Evolutionary conservation across 306 rosid species (phyloP).

Genomic region (Castanea crenata): DNA sequence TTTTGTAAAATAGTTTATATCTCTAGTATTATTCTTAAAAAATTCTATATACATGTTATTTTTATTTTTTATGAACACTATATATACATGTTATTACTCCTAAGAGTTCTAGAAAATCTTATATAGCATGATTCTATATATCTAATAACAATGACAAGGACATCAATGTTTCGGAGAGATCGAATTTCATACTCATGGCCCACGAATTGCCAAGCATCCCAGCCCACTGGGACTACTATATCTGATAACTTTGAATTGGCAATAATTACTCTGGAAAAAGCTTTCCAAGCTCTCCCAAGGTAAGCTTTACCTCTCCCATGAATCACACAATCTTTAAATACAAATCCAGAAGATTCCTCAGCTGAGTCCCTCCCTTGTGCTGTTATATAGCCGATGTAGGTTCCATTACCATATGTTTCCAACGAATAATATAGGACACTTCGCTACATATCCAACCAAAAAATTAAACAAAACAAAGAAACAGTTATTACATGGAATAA

Average conservation of each 20-base stretch:
- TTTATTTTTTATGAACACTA: too few species aligned
- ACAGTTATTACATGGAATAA: too few species aligned
- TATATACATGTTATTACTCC: too few species aligned
- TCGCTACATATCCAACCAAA: slow-evolving; percentile 3
- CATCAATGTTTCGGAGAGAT: too few species aligned
- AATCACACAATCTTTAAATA: slow-evolving; percentile 35
- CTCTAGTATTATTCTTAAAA: too few species aligned
- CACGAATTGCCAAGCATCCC: slow-evolving; percentile 16
- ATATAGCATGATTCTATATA: too few species aligned
- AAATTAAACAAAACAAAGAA: background rate
- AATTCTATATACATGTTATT: too few species aligned
- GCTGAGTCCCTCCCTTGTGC: slow-evolving; percentile 26
- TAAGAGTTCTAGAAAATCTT: too few species aligned
- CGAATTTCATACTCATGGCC: slow-evolving; percentile 28
- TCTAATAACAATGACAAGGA: too few species aligned
- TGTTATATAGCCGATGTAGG: slow-evolving; percentile 21
- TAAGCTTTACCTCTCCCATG: slow-evolving; percentile 21
- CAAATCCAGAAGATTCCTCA: slow-evolving; percentile 28
- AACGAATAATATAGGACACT: slow-evolving; percentile 15
- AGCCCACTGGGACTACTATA: slow-evolving; percentile 28
- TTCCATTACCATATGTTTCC: background rate
- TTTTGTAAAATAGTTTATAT: too few species aligned
- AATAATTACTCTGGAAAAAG: slow-evolving; percentile 43
- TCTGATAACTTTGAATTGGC: slow-evolving; percentile 22
- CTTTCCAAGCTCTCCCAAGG: slow-evolving; percentile 37